Conservation (phyloP, 139 green algal species). For the Chlorella sp. region DNA sequence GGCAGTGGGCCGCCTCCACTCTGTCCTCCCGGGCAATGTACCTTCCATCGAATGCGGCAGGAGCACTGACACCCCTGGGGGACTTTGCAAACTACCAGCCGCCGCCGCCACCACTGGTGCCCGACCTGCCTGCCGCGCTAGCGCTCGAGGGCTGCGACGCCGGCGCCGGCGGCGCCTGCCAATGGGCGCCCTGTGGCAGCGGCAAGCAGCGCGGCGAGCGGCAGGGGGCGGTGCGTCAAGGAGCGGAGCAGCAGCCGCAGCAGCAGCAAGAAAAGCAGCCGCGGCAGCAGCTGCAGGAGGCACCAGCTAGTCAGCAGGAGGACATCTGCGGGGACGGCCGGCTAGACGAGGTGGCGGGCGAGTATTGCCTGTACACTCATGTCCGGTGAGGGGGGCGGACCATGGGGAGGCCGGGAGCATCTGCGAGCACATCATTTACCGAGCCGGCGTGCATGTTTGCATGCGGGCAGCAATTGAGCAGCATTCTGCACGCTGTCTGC, state of each 20-base stretch:
- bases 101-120: slow-evolving; percentile 56
- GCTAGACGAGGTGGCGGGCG: slow-evolving; percentile 33
- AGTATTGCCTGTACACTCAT: slow-evolving; percentile 44
- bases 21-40: slow-evolving; percentile 79
- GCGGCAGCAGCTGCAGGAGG: slow-evolving; percentile 22
- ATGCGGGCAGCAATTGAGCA: neutral
- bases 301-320: neutral
- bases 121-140: neutral
- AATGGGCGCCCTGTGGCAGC: neutral
- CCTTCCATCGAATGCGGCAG: slow-evolving; percentile 65
- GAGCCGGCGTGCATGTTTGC: neutral
- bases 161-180: neutral
- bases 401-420: neutral
- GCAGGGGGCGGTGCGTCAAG: neutral
- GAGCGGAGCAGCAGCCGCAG: neutral
- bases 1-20: slow-evolving; percentile 70
- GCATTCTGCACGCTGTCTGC: neutral
- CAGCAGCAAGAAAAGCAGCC: slow-evolving; percentile 4
- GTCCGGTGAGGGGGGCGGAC: neutral
- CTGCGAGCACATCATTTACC: neutral
- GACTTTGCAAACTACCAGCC: slow-evolving; percentile 90
- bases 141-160: neutral
- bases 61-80: slow-evolving; percentile 79
- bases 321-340: slow-evolving; percentile 48
- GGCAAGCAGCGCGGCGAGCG: neutral